These are phyloP conservation scores for Pulveroboletus sp. DNA, from an alignment of 768 basidiomycete species.

Conservation along the genomic window DNA sequence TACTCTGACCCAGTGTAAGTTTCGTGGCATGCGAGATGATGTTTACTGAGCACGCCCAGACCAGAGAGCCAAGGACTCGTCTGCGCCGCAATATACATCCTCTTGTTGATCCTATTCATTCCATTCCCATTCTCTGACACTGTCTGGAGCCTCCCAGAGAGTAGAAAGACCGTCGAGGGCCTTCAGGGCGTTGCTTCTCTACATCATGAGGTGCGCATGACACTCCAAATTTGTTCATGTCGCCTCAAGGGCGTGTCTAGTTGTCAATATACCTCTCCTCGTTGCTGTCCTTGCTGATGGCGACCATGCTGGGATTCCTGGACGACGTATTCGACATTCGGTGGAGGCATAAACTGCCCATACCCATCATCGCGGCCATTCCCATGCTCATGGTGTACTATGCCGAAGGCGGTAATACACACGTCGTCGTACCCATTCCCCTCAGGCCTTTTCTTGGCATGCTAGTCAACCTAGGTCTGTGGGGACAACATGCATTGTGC, in stretches of 20 bases:
- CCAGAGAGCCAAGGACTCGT: slow-evolving; percentile 94
- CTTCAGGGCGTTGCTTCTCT: slow-evolving; percentile 49
- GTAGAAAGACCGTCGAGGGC: slow-evolving; percentile 46
- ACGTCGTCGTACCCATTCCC: slow-evolving; percentile 89
- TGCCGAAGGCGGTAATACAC: slow-evolving; percentile 90
- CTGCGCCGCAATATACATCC: slow-evolving; percentile 85
- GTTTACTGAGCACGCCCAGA: slow-evolving; percentile 40
- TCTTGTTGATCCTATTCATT: slow-evolving; percentile 86
- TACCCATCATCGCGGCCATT: slow-evolving; percentile 93
- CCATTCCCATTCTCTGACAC: slow-evolving; percentile 90
- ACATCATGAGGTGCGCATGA: slow-evolving; percentile 67
- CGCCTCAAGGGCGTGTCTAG: slow-evolving; percentile 35
- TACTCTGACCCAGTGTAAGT: slow-evolving; percentile 69
- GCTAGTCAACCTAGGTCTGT: slow-evolving; percentile 87
- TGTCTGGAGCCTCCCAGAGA: slow-evolving; percentile 46
- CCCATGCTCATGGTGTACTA: slow-evolving; percentile 96
- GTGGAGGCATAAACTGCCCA: slow-evolving; percentile 97
- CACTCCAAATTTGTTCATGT: neutral
- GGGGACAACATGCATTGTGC: neutral
- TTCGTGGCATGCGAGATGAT: too few relatives aligned
- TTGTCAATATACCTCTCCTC: slow-evolving; percentile 92
- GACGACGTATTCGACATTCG: slow-evolving; percentile 99
- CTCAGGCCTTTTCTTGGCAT: slow-evolving; percentile 70
- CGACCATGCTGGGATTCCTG: slow-evolving; percentile 91
- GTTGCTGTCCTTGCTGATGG: slow-evolving; percentile 86